Evolutionary conservation across 2,329 filamentous ascomycete genomes (phyloP), one percentile per base, ranked within the genome.

Genomic region (Ilyonectria destructans): DNA sequence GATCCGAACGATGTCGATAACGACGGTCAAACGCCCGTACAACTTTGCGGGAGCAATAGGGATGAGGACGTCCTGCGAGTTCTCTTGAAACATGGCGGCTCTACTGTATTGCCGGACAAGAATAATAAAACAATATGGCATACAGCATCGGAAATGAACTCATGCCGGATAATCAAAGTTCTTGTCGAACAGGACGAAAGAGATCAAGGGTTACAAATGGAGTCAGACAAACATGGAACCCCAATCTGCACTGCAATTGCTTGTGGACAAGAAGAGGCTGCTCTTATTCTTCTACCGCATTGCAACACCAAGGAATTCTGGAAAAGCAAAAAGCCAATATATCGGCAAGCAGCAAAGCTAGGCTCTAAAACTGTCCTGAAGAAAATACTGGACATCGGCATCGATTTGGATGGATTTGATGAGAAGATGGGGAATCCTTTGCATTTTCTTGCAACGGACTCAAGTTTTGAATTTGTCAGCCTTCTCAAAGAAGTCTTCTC

Each of bases 241-340:
- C 64, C 64, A 48, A 56, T 67, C 7, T 67, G 65, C 15, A 9
- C 31, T 12, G 65, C 54, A 6, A 29, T 67, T 13, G 19, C 2
- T 8, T 1, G 2, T 1, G 6, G 7, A 19, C 0, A 3, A 3
- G 17, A 3, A 3, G 17, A 58, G 0, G 26, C 7, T 5, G 46
- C 52, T 12, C 13, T 21, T 2, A 9, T 49, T 0, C 65, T 67
- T 6, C 21, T 54, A 1, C 9, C 48, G 13, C 31, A 49, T 19
- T 67, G 65, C 37, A 19, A 49, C 4, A 58, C 54, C 0, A 46
- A n/a, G 13, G 8, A 2, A 6, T 48, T 40, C 21, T 67, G 65
- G 65, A 55, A 55, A 12, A 48, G 46, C 1, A 5, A 3, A 2
- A 1, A 4, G 9, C 37, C 65, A 1, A 55, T 63, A 5, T 62